A percentile compares a stretch with the other conserved stretches of the same genome.
Conservation (phyloP, 805 yeast species). For the Kuraishia ogatae region DNA sequence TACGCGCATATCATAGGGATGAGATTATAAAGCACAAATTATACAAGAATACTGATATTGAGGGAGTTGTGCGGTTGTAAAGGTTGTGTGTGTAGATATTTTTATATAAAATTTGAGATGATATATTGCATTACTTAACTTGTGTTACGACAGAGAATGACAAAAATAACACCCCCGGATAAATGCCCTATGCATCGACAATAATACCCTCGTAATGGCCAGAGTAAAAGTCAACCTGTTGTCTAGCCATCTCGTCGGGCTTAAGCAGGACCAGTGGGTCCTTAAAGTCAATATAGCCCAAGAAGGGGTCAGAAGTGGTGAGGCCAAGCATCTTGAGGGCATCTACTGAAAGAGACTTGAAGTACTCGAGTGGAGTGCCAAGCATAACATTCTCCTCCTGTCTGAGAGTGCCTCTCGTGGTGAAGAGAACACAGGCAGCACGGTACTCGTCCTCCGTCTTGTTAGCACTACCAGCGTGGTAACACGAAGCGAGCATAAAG, state of each 20-base stretch:
- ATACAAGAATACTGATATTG: slow-evolving; percentile 7
- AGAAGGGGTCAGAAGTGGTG: slow-evolving; percentile 12
- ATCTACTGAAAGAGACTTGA: slow-evolving; percentile 10
- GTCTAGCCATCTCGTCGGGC: slow-evolving; percentile 4
- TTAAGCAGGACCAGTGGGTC: slow-evolving; percentile 9
- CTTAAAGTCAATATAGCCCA: slow-evolving; percentile 10
- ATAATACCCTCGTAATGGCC: slow-evolving; percentile 5
- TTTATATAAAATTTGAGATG: too few relatives aligned
- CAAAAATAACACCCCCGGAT: not conserved
- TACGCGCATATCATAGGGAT: slow-evolving; percentile 27
- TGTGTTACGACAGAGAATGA: not conserved
- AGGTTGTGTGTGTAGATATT: not conserved
- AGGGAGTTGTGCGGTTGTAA: slow-evolving; percentile 6
- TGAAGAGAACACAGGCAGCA: slow-evolving; percentile 17
- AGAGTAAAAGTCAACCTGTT: slow-evolving; percentile 5
- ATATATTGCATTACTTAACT: not conserved
- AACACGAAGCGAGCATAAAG: slow-evolving; percentile 21
- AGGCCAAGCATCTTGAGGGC: slow-evolving; percentile 13
- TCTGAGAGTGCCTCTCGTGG: slow-evolving; percentile 18
- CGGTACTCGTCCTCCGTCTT: slow-evolving; percentile 17
- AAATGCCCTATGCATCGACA: slow-evolving; percentile 1
- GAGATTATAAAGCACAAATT: slow-evolving; percentile 9
- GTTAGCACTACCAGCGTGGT: slow-evolving; percentile 24
- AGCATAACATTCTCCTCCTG: slow-evolving; percentile 23
- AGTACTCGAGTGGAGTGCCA: slow-evolving; percentile 16